Percentiles rank a stretch among this genome's conserved stretches.
Evolutionary conservation across 345 rosid genomes (phyloP).

Genomic region (Anacardium occidentale): DNA sequence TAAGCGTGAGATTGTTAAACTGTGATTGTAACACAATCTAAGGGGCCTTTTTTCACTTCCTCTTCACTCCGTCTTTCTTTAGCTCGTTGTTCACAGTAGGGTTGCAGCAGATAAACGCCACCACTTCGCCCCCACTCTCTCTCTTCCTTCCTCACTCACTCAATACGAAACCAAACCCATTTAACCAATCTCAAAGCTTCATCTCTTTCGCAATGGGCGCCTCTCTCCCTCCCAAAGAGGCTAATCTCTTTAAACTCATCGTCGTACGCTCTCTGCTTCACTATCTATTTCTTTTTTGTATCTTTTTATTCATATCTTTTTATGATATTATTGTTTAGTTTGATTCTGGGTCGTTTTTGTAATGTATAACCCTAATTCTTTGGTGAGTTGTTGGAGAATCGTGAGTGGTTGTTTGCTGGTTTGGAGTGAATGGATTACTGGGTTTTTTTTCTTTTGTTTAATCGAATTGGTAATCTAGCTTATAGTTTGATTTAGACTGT

Average conservation of each 20-base stretch:
- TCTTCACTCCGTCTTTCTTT: neutral
- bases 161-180: neutral
- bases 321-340: neutral
- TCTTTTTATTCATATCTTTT: neutral
- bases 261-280: slow-evolving; percentile 67
- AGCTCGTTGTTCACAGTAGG: slow-evolving; percentile 46
- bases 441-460: slow-evolving; percentile 9
- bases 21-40: neutral
- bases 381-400: slow-evolving; percentile 9
- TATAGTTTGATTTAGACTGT: neutral
- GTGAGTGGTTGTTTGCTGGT: neutral
- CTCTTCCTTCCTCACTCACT: slow-evolving; percentile 19
- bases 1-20: neutral
- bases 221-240: slow-evolving; percentile 98
- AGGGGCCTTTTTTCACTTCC: neutral
- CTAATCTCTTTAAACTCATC: slow-evolving; percentile 99
- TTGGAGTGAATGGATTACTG: slow-evolving; percentile 1
- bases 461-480: neutral
- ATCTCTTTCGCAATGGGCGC: slow-evolving; percentile 65
- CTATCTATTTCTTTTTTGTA: slow-evolving; percentile 16
- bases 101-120: slow-evolving; percentile 87
- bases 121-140: slow-evolving; percentile 16
- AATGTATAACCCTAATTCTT: slow-evolving; percentile 26
- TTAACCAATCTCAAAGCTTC: neutral
- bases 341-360: neutral